Evolutionary conservation across 805 yeast genomes (phyloP), one percentile per base, ranked within the genome.

Genomic region (Metschnikowia lochheadii): DNA sequence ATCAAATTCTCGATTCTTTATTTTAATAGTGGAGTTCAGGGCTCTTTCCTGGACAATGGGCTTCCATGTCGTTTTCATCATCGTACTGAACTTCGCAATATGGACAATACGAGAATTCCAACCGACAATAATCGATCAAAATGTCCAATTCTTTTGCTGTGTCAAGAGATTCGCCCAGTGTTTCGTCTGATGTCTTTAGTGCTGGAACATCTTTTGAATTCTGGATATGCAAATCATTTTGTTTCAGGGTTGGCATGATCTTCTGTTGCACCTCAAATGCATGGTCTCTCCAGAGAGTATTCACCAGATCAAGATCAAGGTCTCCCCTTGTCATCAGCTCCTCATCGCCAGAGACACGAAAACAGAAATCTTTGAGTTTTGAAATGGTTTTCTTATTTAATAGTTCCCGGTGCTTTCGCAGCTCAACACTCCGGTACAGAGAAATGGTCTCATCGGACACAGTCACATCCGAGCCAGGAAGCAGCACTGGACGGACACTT

Each of bases 271-370:
- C 8, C 21, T 32, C 31, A n/a, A 33, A 26, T 4, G 61, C 63
- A 41, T 54, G 59, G 1, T 66, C 62, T 55, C 77, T 65, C 82
- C 82, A 78, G 34, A 79, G 59, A 1, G 65, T 68, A 43, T 76
- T 73, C 0, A 66, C 57, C 11, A 51, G 40, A 6, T 48, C 51
- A 14, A 68, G 52, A 50, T 68, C 69, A 32, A 63, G 40, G 14
- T 65, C 62, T 34, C 70, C 65, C 3, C 57, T 53, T 17, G 52
- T 51, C 46, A 62, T 52, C 15, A 52, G 49, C 35, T 63, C 66
- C 5, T 57, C 64, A 34, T 74, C 79, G 0, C 75, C 78, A 26
- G 72, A 69, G 49, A 71, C 58, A 43, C 72, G 72, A 52, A 72
- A 75, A 49, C 80, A 75, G 11, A 64, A 55, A 48, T 69, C 70